Conservation (phyloP, 2,329 filamentous ascomycete genomes). For the Phialophora tarda region DNA sequence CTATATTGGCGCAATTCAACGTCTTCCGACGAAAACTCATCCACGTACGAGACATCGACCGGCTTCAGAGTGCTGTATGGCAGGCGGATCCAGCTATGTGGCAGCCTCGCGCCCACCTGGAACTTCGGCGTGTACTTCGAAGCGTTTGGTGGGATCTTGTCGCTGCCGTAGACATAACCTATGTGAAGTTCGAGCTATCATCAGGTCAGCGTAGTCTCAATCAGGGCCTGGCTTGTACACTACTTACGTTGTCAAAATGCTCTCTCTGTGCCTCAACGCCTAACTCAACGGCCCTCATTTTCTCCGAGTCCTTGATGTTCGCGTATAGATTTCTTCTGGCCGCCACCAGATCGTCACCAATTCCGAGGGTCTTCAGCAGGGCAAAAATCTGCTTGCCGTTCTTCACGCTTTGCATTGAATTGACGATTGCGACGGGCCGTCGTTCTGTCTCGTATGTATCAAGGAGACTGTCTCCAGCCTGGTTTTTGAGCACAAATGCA, state of each 20-base stretch:
- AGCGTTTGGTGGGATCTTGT: conserved; percentile 45
- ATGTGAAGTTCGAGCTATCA: conserved; percentile 51
- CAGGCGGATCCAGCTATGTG: conserved; percentile 49
- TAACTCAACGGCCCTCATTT: conserved; percentile 42
- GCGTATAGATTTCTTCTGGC: conserved; percentile 26
- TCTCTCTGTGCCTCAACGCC: conserved; percentile 35
- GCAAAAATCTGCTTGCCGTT: conserved; percentile 53
- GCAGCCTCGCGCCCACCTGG: conserved; percentile 48
- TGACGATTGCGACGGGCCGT: conserved; percentile 49
- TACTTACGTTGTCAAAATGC: conserved; percentile 34
- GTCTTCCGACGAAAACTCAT: conserved; percentile 42
- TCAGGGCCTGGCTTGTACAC: neutral
- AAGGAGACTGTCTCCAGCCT: conserved; percentile 41
- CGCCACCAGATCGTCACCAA: conserved; percentile 41
- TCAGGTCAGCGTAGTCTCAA: conserved; percentile 5
- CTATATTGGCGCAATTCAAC: conserved; percentile 43
- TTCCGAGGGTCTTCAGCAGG: conserved; percentile 49
- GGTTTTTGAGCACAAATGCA: conserved; percentile 46
- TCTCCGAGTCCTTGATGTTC: conserved; percentile 31
- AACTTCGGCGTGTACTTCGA: conserved; percentile 49
- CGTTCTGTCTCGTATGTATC: conserved; percentile 49
- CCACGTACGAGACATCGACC: conserved; percentile 47
- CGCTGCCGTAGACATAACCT: conserved; percentile 51
- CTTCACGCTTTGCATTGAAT: conserved; percentile 52
- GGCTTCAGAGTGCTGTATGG: conserved; percentile 27